Conservation (phyloP, 768 basidiomycete species). For the Lactarius indigo region DNA sequence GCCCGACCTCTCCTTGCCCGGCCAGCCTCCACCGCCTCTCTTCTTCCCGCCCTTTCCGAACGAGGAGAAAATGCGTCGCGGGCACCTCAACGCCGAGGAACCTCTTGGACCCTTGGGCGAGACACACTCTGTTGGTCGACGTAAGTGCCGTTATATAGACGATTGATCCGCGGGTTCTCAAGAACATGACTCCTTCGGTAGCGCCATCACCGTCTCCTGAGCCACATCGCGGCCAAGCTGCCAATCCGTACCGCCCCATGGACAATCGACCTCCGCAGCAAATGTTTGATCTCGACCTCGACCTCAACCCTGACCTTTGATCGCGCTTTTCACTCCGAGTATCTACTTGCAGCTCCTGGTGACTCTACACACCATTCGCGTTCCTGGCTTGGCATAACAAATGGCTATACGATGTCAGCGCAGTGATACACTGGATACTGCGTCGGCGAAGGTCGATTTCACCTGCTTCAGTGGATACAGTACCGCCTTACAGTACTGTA, state of each 20-base stretch:
- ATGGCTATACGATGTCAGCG: neutral
- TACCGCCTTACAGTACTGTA: too few species aligned
- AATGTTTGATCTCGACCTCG: slow-evolving; percentile 77
- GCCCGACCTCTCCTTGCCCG: slow-evolving; percentile 67
- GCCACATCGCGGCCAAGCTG: slow-evolving; percentile 42
- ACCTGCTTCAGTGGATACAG: neutral
- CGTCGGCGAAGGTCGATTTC: neutral
- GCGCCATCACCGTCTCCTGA: slow-evolving; percentile 64
- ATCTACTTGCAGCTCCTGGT: neutral
- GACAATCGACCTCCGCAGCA: slow-evolving; percentile 55
- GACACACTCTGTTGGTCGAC: slow-evolving; percentile 74
- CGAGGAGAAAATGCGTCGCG: slow-evolving; percentile 87
- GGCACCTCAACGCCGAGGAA: slow-evolving; percentile 74
- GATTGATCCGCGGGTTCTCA: slow-evolving; percentile 7
- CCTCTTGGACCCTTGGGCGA: slow-evolving; percentile 77
- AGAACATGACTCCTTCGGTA: slow-evolving; percentile 30
- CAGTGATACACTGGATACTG: neutral
- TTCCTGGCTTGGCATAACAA: neutral
- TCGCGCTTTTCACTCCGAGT: neutral
- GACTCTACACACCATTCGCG: neutral
- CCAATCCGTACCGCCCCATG: slow-evolving; percentile 72
- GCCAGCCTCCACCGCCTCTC: slow-evolving; percentile 69
- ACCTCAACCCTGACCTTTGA: slow-evolving; percentile 79
- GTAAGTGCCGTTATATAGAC: slow-evolving; percentile 39
- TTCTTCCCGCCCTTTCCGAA: slow-evolving; percentile 92